Base-by-base conservation (phyloP, 2,329 filamentous ascomycete genomes). In the Botrytis squamosa region DNA sequence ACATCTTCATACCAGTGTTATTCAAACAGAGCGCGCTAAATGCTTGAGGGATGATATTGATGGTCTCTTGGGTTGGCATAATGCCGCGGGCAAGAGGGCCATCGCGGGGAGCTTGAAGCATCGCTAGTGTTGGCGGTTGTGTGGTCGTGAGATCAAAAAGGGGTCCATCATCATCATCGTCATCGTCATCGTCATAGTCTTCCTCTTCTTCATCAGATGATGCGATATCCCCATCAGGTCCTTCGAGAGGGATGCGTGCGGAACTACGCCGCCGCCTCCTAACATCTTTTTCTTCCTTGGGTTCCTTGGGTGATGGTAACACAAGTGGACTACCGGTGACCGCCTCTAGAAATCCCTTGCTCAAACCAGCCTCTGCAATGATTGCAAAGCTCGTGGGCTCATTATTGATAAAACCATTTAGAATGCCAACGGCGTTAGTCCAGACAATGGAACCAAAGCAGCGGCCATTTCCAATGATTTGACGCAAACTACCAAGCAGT, bases 361-460 rank as follows among this genome's bases (percentile, higher is more conserved):
- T 95, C 78, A 99, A 88, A 36, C 94, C 94, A 69, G 96, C 95
- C 83, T 99, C 96, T 22, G 93, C 94, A 77, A 99, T 96, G 38
- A 97, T 94, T 42, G 94, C 92, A 81, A 97, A 99, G 82, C 96
- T 99, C 0, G 96, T 99, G 0, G 96, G 96, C 80, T 99, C 96
- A 80, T 98, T 98, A 83, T 99, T 97, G 79, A 99, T 97, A 82
- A 99, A 99, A 78, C 94, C 95, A 80, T 93, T 96, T 69, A 99
- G 85, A 73, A 98, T 95, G 72, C 92, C 95, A 75, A 97, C 93
- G 10, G 94, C 92, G 81, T 95, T 95, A 67, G 94, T 97, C 96
- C 96, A 99, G 8, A 98, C 94, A 74, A 96, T 92, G 3, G 95
- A 96, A 20, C 96, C 96, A 81, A 95, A 99, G 55, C 91, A 86